phyloP scores from a whole-genome alignment of 192 early-diverging fungal species.

The Backusella tuberculispora region DNA sequence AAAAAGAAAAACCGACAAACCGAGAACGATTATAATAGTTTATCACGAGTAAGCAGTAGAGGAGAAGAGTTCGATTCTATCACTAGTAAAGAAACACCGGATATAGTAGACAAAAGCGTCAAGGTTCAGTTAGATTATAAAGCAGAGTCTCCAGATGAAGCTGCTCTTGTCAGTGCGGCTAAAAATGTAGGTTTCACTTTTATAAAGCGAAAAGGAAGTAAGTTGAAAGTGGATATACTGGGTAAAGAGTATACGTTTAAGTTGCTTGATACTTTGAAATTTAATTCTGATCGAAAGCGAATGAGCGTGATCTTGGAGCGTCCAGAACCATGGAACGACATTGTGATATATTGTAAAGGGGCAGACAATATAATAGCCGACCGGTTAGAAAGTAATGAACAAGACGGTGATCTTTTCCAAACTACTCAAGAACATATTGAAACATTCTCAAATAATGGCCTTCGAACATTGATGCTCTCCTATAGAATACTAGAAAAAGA shows the following conservation, averaged over 20 bases:
- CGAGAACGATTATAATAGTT: slow-evolving; percentile 42
- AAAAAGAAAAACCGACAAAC: not conserved
- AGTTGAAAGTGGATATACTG: slow-evolving; percentile 69
- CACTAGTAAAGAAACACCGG: slow-evolving; percentile 12
- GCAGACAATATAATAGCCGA: slow-evolving; percentile 97
- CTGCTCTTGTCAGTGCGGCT: slow-evolving; percentile 79
- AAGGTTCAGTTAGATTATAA: slow-evolving; percentile 54
- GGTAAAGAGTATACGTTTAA: slow-evolving; percentile 72
- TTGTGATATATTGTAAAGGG: slow-evolving; percentile 90
- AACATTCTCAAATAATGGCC: slow-evolving; percentile 80
- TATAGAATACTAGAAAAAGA: slow-evolving; percentile 73
- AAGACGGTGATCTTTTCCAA: slow-evolving; percentile 54
- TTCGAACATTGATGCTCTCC: slow-evolving; percentile 90
- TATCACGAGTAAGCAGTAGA: slow-evolving; percentile 15
- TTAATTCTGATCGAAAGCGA: slow-evolving; percentile 94
- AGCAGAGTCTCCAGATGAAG: slow-evolving; percentile 84
- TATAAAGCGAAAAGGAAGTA: slow-evolving; percentile 52
- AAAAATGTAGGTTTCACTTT: slow-evolving; percentile 81
- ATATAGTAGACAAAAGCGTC: slow-evolving; percentile 41
- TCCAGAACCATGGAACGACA: slow-evolving; percentile 74
- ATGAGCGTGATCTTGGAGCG: slow-evolving; percentile 88
- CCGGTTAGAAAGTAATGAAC: slow-evolving; percentile 54
- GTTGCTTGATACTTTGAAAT: slow-evolving; percentile 89
- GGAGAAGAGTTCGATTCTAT: slow-evolving; percentile 19
- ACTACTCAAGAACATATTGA: slow-evolving; percentile 71